phyloP scores from a whole-genome alignment of 164 flowering plant genomes.

The Liriodendron chinense region DNA sequence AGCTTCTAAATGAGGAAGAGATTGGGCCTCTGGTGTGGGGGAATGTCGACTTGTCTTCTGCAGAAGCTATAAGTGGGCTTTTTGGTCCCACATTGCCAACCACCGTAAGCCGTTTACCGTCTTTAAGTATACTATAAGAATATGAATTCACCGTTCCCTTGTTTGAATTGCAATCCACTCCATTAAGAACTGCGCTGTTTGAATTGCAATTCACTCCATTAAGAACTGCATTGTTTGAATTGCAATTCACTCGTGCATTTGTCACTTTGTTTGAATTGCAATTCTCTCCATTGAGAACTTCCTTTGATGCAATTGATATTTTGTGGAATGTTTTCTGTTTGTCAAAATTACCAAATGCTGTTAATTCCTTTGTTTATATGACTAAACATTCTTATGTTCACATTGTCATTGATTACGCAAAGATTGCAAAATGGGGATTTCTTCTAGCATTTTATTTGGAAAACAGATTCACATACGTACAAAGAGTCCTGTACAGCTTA shows the following conservation, averaged over 20 bases:
- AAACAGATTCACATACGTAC: no score
- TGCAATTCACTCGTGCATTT: neutral
- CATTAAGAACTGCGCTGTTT: neutral
- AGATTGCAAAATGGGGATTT: no score
- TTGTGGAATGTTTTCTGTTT: neutral
- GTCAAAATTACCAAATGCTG: neutral
- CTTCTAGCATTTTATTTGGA: no score
- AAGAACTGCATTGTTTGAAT: neutral
- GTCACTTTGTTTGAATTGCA: neutral
- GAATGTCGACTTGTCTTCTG: conserved; percentile 42
- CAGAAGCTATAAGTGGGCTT: conserved; percentile 49
- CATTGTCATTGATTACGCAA: no score
- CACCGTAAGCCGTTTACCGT: conserved; percentile 43
- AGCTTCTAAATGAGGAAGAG: conserved; percentile 39
- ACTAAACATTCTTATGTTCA: no score
- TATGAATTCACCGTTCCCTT: no score
- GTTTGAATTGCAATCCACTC: neutral
- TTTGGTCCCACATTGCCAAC: conserved; percentile 62
- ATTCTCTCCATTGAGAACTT: neutral
- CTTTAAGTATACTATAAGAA: neutral
- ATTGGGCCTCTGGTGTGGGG: conserved; percentile 60
- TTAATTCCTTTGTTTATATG: neutral
- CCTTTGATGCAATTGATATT: neutral
- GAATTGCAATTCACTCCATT: neutral
- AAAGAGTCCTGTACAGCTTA: no score